phyloP scores from a whole-genome alignment of 2,329 filamentous ascomycete genomes.

The Boeremia lycopersici region DNA sequence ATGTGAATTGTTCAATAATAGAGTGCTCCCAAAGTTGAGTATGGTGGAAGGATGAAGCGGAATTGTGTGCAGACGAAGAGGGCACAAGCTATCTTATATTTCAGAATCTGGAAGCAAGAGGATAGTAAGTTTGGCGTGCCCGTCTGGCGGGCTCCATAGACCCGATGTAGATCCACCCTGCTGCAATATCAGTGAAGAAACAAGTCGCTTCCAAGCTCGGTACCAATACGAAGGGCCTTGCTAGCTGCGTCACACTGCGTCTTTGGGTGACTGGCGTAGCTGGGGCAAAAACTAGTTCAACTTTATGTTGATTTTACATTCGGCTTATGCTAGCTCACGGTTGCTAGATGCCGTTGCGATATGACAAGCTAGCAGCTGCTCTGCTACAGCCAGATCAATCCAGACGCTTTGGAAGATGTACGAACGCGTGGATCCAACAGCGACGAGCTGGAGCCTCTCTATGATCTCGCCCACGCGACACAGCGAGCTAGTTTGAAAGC shows the following conservation, averaged over 20 bases:
- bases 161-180: constrained; percentile 1
- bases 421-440: neutral
- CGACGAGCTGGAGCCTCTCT: neutral
- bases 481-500: neutral
- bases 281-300: neutral
- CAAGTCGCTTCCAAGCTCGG: neutral
- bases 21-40: neutral
- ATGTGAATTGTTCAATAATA: neutral
- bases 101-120: neutral
- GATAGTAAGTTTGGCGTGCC: neutral
- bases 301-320: neutral
- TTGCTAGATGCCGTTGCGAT: neutral
- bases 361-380: neutral
- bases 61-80: neutral
- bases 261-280: neutral
- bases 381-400: neutral
- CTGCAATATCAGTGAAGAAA: constrained; percentile 4
- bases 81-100: neutral
- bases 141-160: neutral
- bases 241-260: neutral
- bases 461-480: neutral
- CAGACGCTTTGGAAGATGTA: neutral
- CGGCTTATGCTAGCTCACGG: neutral
- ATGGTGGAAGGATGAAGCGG: neutral
- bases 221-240: neutral